phyloP scores from a whole-genome alignment of 306 rosid genomes.

The Casuarina glauca region DNA sequence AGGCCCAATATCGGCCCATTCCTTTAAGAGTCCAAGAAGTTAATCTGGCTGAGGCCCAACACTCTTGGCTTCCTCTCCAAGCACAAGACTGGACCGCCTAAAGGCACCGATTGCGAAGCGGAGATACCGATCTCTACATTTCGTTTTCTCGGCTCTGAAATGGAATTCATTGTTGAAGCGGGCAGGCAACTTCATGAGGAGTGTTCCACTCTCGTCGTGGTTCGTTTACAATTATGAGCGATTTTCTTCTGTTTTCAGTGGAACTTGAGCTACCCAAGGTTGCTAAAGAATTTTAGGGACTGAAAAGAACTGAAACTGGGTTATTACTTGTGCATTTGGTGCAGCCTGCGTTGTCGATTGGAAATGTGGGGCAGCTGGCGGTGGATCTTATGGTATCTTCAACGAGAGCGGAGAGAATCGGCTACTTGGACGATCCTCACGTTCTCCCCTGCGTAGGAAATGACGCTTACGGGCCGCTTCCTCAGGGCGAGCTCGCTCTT shows the following conservation, averaged over 20 bases:
- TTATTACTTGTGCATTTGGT: background rate
- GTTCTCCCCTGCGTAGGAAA: constrained; percentile 93
- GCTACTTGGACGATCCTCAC: constrained; percentile 71
- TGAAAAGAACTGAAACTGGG: background rate
- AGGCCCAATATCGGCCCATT: too few relatives aligned
- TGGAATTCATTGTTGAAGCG: constrained; percentile 71
- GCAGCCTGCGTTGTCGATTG: constrained; percentile 87
- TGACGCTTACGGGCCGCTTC: constrained; percentile 80
- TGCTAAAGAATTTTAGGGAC: background rate
- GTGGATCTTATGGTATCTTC: constrained; percentile 77
- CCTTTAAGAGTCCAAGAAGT: too few relatives aligned
- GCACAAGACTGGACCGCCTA: constrained; percentile 10
- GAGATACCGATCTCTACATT: background rate
- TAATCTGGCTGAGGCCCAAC: background rate
- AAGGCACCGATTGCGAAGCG: constrained; percentile 1
- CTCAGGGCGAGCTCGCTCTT: constrained; percentile 80
- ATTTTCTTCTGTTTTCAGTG: background rate
- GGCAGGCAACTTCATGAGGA: constrained; percentile 45
- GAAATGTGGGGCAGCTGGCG: constrained; percentile 88
- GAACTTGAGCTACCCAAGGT: background rate
- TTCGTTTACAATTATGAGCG: constrained; percentile 37
- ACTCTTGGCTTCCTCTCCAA: constrained; percentile 19
- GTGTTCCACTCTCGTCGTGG: constrained; percentile 77
- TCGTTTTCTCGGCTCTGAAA: constrained; percentile 4
- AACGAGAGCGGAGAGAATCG: constrained; percentile 66